phyloP scores from a whole-genome alignment of 192 early-diverging fungal genomes.

The Podila horticola region DNA sequence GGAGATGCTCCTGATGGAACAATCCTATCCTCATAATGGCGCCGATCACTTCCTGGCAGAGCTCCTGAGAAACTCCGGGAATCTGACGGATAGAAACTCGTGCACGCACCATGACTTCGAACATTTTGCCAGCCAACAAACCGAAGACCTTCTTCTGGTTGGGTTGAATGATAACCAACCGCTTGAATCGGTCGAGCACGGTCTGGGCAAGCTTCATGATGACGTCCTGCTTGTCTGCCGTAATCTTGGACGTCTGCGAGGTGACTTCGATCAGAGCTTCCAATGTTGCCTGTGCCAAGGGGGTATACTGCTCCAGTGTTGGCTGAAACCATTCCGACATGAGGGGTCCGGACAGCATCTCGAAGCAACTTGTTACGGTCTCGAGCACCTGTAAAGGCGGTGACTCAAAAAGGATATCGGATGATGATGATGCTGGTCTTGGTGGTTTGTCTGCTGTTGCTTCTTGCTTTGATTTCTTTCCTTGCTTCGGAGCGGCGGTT shows the following conservation, averaged over 20 bases:
- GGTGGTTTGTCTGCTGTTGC: not conserved
- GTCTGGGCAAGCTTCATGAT: conserved; percentile 16
- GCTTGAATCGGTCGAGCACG: conserved; percentile 32
- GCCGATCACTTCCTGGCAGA: conserved; percentile 28
- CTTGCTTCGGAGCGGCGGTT: not conserved
- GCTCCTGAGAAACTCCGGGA: not conserved
- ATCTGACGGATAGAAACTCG: conserved; percentile 8
- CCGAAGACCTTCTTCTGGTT: conserved; percentile 49
- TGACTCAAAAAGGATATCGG: not conserved
- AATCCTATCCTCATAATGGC: conserved; percentile 31
- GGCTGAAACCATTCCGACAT: conserved; percentile 51
- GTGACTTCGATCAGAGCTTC: conserved; percentile 31
- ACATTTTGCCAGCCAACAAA: conserved; percentile 32
- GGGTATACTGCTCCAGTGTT: conserved; percentile 51
- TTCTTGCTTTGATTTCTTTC: conserved; percentile 8
- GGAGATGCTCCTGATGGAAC: conserved; percentile 49
- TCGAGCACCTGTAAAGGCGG: conserved; percentile 14
- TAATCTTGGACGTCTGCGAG: conserved; percentile 1
- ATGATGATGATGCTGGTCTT: not conserved
- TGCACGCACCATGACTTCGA: conserved; percentile 27
- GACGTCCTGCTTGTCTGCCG: not conserved
- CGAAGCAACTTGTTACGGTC: conserved; percentile 17
- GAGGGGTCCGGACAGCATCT: conserved; percentile 18
- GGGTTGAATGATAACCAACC: conserved; percentile 32
- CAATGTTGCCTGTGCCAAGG: conserved; percentile 32